Evolutionary conservation across 805 yeast species (phyloP).

Genomic region (Yamadazyma phyllophila): DNA sequence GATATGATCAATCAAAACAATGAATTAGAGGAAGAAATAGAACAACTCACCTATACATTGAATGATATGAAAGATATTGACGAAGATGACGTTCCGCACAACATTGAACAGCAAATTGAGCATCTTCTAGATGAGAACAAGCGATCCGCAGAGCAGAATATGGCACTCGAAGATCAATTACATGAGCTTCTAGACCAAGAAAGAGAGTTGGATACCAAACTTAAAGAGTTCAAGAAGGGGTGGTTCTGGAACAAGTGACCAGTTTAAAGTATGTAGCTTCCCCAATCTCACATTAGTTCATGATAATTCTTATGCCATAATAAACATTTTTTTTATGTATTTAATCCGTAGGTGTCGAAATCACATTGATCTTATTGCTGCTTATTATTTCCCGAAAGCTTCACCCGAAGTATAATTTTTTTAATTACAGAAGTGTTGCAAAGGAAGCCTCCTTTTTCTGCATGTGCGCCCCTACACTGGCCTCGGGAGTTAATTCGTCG

Average conservation of each 20-base stretch:
- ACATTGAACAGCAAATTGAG: constrained; percentile 36
- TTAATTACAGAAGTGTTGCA: not conserved
- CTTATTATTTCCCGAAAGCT: no score
- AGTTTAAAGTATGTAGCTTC: no score
- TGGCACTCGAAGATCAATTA: constrained; percentile 38
- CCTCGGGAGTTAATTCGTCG: no score
- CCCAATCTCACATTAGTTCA: no score
- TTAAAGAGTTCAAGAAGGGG: constrained; percentile 12
- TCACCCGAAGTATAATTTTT: no score
- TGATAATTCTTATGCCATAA: no score
- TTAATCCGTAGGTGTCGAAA: no score
- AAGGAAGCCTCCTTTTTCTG: not conserved
- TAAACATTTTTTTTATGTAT: no score
- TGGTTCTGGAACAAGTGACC: constrained; percentile 14
- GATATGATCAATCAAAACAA: constrained; percentile 72
- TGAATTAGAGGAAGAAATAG: constrained; percentile 50
- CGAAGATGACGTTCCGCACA: constrained; percentile 28
- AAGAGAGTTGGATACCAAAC: constrained; percentile 9
- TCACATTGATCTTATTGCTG: no score
- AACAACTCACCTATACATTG: constrained; percentile 24
- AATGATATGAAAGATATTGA: constrained; percentile 35
- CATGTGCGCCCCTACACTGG: not conserved
- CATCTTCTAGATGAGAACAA: constrained; percentile 36
- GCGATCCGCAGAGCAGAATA: constrained; percentile 36
- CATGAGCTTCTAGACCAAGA: constrained; percentile 12